Conservation (phyloP, 148 eudicot species). For the Diospyros lotus region DNA sequence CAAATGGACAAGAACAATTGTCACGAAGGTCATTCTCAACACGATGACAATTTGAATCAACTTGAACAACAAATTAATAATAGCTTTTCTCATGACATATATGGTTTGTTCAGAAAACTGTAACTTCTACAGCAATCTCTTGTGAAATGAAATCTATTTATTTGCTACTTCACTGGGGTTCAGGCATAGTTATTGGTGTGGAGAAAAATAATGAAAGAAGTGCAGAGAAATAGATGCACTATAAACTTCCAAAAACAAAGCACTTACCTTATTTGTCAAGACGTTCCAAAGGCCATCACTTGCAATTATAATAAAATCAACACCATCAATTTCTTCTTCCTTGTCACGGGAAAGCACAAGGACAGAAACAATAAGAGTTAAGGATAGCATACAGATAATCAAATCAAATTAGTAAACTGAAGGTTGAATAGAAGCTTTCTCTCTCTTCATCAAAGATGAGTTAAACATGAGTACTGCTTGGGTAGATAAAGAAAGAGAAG, state of each 20-base stretch:
- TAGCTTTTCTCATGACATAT: neutral
- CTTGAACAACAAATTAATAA: neutral
- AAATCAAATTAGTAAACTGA: constrained; percentile 3
- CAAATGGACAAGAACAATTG: neutral
- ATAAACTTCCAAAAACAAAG: neutral
- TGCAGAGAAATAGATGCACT: neutral
- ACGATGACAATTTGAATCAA: neutral
- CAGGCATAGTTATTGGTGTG: neutral
- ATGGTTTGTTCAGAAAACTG: neutral
- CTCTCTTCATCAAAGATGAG: neutral
- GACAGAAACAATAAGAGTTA: constrained; percentile 2
- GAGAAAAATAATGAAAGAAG: neutral
- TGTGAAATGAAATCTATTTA: neutral
- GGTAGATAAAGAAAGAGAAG: neutral
- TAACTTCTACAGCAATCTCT: neutral
- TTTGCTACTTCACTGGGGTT: neutral
- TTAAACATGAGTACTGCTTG: neutral
- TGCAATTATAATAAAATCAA: constrained; percentile 81
- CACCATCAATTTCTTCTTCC: constrained; percentile 72
- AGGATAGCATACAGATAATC: neutral
- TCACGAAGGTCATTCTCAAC: neutral
- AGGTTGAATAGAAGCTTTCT: neutral
- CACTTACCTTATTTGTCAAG: constrained; percentile 54
- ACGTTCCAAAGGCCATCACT: constrained; percentile 94
- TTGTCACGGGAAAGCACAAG: constrained; percentile 9